phyloP scores from a whole-genome alignment of 176 grass and related monocot genomes.

The Bromus sterilis region DNA sequence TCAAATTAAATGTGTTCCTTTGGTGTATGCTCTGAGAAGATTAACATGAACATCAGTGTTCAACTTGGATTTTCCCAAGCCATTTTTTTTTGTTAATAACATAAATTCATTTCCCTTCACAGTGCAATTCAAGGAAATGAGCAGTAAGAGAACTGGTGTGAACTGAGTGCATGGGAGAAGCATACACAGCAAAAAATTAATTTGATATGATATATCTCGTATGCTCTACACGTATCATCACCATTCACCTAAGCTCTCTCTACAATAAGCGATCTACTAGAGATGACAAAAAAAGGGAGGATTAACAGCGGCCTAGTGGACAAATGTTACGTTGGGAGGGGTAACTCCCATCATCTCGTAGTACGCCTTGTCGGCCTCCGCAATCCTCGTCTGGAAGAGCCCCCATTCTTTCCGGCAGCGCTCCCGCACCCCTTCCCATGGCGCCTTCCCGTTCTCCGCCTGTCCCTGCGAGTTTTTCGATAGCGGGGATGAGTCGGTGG shows the following conservation, averaged over 20 bases:
- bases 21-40: not conserved
- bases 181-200: not conserved
- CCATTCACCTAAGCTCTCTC: constrained; percentile 21
- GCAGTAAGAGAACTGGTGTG: not conserved
- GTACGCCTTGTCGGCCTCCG: constrained; percentile 73
- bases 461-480: constrained; percentile 40
- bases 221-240: constrained; percentile 32
- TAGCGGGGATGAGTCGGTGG: not conserved
- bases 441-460: constrained; percentile 64
- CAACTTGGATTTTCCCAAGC: not conserved
- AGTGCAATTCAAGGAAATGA: not conserved
- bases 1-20: not conserved
- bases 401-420: constrained; percentile 80
- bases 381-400: constrained; percentile 61
- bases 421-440: constrained; percentile 81
- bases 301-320: constrained; percentile 36
- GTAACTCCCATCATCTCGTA: constrained; percentile 44
- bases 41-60: not conserved
- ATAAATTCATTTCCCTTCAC: not conserved
- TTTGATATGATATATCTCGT: constrained; percentile 11
- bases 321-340: constrained; percentile 50
- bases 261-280: constrained; percentile 19
- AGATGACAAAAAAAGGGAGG: not conserved
- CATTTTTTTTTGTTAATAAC: not conserved
- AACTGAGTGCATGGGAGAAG: not conserved